Evolutionary conservation across 2,329 filamentous ascomycete genomes (phyloP), one percentile per base, ranked within the genome.

Genomic region (Colletotrichum zoysiae): DNA sequence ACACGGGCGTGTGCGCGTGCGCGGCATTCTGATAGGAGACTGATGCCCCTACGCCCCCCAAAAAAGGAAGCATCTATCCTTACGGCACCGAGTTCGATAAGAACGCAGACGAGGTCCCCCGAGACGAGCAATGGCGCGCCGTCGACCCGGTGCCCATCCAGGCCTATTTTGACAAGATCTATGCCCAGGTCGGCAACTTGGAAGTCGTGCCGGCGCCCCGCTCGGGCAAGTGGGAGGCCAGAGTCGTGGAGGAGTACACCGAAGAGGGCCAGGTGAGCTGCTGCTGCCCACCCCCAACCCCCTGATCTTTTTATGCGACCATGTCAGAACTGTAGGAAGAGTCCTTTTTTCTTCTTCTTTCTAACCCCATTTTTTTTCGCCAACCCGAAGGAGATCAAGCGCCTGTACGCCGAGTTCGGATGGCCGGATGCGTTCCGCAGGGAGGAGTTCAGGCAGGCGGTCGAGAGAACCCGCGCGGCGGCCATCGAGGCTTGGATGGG

Each of bases 191-290:
- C 23, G 67, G 46, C 11, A 62, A 57, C 53, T 50, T 73, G 71
- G 67, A 71, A 18, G 63, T 73, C 12, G 71, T 73, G 20, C 71
- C 71, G 53, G 65, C 69, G 53, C 69, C 69, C 16, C 65, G 69
- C 18, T 60, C 69, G 6, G 69, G 69, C 14, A 71, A 69, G 40
- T 71, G 69, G 69, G 69, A 71, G 55, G 65, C 69, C 26, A 59
- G 69, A 26, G 69, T 71, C 20, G 65, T 71, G 5, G 69, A 71
- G 5, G 69, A 48, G 46, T 60, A 65, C 53, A 71, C 65, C 3
- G 69, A 71, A n/a, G 69, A 71, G 35, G 69, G 69, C 30, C 58
- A 71, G 46, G 69, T 71, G 33, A 71, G 65, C 18, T 48, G 38
- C 38, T 23, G 65, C 18, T 48, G 38, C 38, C 35, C n/a, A 8